phyloP scores from a whole-genome alignment of 2,329 filamentous ascomycete species.

The Penicillium freii region DNA sequence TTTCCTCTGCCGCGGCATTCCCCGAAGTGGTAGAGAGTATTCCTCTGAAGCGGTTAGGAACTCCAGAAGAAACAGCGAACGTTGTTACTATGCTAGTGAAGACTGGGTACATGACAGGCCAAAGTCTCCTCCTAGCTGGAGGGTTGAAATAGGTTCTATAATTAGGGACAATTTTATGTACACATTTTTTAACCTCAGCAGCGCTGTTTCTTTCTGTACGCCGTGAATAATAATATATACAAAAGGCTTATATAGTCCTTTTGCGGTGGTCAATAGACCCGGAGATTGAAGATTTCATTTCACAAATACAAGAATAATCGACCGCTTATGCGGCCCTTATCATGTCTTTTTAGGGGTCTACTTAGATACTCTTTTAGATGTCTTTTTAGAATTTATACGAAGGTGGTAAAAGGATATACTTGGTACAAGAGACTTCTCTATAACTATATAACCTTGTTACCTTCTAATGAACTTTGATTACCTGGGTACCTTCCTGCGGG shows the following conservation, averaged over 20 bases:
- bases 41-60: conserved; percentile 58
- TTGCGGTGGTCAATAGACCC: background rate
- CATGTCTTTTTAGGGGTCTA: no score
- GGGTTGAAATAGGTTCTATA: conserved; percentile 46
- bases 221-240: background rate
- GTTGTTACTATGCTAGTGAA: conserved; percentile 59
- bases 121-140: conserved; percentile 55
- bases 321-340: no score
- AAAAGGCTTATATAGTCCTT: background rate
- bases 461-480: no score
- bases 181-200: background rate
- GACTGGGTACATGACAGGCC: conserved; percentile 60
- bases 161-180: background rate
- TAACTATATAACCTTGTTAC: no score
- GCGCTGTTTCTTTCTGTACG: background rate
- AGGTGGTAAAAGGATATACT: no score
- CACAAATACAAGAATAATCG: no score
- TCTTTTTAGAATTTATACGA: no score
- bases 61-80: conserved; percentile 60
- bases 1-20: conserved; percentile 57
- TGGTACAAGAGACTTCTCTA: no score
- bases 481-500: no score
- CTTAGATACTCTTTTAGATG: no score
- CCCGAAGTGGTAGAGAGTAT: conserved; percentile 61
- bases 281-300: background rate